Conservation (phyloP, 306 rosid genomes). For the Urtica urens region DNA sequence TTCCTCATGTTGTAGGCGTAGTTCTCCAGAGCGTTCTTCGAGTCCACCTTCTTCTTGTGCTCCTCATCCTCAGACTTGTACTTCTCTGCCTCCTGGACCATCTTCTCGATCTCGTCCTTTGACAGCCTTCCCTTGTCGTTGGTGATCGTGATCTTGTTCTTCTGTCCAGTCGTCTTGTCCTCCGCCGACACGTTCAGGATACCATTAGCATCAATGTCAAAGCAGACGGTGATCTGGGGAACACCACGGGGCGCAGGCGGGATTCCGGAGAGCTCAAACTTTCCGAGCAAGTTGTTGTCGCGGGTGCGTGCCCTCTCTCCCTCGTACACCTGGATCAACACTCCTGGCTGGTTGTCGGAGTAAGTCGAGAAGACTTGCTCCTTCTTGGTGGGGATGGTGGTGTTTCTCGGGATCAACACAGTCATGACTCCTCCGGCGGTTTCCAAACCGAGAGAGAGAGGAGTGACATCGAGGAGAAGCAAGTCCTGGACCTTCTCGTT, state of each 20-base stretch:
- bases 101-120: constrained; percentile 43
- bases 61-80: constrained; percentile 60
- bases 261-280: constrained; percentile 38
- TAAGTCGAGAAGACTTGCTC: constrained; percentile 58
- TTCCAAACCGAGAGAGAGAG: constrained; percentile 46
- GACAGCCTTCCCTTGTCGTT: constrained; percentile 51
- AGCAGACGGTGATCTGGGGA: constrained; percentile 44
- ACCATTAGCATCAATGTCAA: constrained; percentile 57
- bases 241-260: constrained; percentile 58
- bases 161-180: constrained; percentile 42
- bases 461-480: constrained; percentile 50
- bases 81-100: constrained; percentile 52
- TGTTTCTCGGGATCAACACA: constrained; percentile 53
- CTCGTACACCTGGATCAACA: constrained; percentile 44
- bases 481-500: constrained; percentile 57
- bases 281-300: constrained; percentile 50
- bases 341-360: constrained; percentile 53
- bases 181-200: constrained; percentile 49
- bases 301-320: constrained; percentile 46
- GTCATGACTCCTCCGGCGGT: constrained; percentile 57
- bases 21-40: constrained; percentile 42
- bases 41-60: constrained; percentile 46
- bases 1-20: constrained; percentile 46
- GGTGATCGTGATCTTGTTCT: constrained; percentile 45
- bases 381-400: constrained; percentile 59